Evolutionary conservation across 345 rosid species (phyloP).

Genomic region (Zanthoxylum bungeanum): DNA sequence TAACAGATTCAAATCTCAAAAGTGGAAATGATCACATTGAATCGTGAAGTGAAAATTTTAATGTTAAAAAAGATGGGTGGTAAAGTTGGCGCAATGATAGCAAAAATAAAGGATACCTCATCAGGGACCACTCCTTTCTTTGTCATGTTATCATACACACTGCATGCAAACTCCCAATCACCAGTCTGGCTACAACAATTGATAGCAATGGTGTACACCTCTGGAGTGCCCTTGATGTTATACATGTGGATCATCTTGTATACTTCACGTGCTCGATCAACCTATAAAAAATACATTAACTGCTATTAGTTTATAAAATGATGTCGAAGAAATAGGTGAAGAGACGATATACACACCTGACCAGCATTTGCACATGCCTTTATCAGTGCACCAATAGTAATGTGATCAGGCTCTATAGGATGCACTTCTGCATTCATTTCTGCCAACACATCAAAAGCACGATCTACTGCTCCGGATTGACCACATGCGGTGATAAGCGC

Average conservation of each 20-base stretch:
- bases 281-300: slow-evolving; percentile 43
- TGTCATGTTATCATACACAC: slow-evolving; percentile 72
- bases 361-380: slow-evolving; percentile 88
- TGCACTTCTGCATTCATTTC: slow-evolving; percentile 84
- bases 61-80: background rate
- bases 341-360: slow-evolving; percentile 48
- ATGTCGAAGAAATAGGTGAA: background rate
- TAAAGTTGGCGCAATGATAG: background rate
- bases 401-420: slow-evolving; percentile 94
- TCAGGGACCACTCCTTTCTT: slow-evolving; percentile 72
- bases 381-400: slow-evolving; percentile 85
- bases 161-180: slow-evolving; percentile 79
- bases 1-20: background rate
- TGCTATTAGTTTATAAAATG: background rate
- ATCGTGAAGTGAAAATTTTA: background rate
- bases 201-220: slow-evolving; percentile 83
- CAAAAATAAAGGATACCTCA: slow-evolving; percentile 50
- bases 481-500: slow-evolving; percentile 98
- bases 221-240: slow-evolving; percentile 84
- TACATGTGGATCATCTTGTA: slow-evolving; percentile 70
- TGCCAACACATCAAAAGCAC: slow-evolving; percentile 96
- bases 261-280: slow-evolving; percentile 76
- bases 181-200: slow-evolving; percentile 82
- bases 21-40: background rate
- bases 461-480: slow-evolving; percentile 92